These are phyloP conservation scores for Chloropicon primus DNA, from an alignment of 139 green algal genomes.

Conservation along the genomic window DNA sequence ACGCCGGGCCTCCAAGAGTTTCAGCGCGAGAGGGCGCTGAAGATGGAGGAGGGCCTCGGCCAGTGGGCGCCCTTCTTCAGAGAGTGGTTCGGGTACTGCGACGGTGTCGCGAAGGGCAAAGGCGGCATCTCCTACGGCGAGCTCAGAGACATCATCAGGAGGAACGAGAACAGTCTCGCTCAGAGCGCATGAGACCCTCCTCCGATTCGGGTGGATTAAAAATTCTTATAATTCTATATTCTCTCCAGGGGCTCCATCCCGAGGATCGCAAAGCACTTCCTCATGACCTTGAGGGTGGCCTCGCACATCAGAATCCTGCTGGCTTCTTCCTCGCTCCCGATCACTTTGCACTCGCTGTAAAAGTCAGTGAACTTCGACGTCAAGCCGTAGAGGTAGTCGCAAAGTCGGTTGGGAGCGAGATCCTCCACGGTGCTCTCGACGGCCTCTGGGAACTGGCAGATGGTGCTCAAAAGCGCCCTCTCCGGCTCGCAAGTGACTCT, in stretches of 20 bases:
- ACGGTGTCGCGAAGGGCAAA: background rate
- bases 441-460: constrained; percentile 51
- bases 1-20: background rate
- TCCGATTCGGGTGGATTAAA: too few relatives aligned
- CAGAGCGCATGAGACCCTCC: too few relatives aligned
- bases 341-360: constrained; percentile 73
- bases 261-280: constrained; percentile 81
- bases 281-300: constrained; percentile 72
- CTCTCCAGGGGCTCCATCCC: constrained; percentile 83
- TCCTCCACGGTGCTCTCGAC: constrained; percentile 67
- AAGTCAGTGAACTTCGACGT: constrained; percentile 78
- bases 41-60: background rate
- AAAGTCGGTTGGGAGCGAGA: constrained; percentile 74
- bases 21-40: background rate
- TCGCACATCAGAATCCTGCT: constrained; percentile 78
- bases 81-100: background rate
- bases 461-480: background rate
- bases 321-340: constrained; percentile 64
- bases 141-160: background rate
- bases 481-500: background rate
- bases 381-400: constrained; percentile 90
- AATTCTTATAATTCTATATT: constrained; percentile 43
- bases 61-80: background rate
- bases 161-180: background rate
- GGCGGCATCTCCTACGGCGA: background rate